A percentile compares a stretch with the other conserved stretches of the same genome.
phyloP scores from a whole-genome alignment of 2,329 filamentous ascomycete genomes.

The Capronia epimyces region DNA sequence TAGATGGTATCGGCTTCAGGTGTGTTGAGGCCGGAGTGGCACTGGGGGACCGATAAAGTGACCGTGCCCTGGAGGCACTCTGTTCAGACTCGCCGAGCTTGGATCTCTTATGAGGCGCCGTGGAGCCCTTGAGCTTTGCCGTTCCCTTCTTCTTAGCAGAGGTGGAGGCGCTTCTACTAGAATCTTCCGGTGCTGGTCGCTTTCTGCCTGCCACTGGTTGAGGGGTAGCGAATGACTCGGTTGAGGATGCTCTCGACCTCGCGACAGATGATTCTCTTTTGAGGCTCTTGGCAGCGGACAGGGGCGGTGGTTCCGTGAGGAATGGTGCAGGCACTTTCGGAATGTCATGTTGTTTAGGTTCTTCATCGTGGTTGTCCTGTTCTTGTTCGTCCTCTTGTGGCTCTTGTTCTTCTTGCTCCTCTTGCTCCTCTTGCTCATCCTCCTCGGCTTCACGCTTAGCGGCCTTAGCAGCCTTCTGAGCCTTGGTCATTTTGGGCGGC shows the following conservation, averaged over 20 bases:
- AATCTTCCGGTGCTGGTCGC: slow-evolving; percentile 23
- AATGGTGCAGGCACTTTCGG: neutral
- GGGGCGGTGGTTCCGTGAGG: neutral
- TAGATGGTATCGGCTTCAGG: slow-evolving; percentile 24
- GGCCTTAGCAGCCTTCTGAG: slow-evolving; percentile 15
- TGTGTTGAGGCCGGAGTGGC: slow-evolving; percentile 24
- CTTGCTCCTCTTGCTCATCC: slow-evolving; percentile 5
- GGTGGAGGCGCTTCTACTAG: slow-evolving; percentile 13
- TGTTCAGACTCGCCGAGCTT: slow-evolving; percentile 24
- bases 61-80: slow-evolving; percentile 14
- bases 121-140: slow-evolving; percentile 24
- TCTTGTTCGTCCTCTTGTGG: slow-evolving; percentile 1
- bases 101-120: slow-evolving; percentile 18
- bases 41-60: slow-evolving; percentile 26
- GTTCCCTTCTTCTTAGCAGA: slow-evolving; percentile 27
- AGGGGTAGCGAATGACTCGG: slow-evolving; percentile 21
- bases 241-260: slow-evolving; percentile 21
- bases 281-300: slow-evolving; percentile 10
- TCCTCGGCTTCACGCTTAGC: slow-evolving; percentile 11
- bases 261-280: slow-evolving; percentile 22
- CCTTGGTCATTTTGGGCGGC: slow-evolving; percentile 18
- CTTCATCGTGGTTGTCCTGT: slow-evolving; percentile 1
- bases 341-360: neutral
- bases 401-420: neutral
- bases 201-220: slow-evolving; percentile 26